Evolutionary conservation across 129 eudicot species (phyloP).

Genomic region (Erigeron canadensis): DNA sequence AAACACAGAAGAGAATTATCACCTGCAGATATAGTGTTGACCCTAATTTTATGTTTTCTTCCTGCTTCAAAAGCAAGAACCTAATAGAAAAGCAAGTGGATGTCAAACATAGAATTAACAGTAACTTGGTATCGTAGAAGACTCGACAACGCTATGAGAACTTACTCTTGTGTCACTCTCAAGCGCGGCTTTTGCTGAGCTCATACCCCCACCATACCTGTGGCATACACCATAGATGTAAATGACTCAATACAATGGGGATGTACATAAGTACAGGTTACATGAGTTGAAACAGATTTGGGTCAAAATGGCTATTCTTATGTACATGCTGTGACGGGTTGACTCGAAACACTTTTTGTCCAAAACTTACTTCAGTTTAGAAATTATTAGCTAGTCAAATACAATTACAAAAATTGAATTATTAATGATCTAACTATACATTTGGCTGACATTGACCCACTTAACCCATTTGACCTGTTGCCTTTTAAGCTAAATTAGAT

Average conservation of each 20-base stretch:
- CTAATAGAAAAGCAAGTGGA: slow-evolving; percentile 33
- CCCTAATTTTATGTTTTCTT: slow-evolving; percentile 80
- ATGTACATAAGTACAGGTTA: neutral
- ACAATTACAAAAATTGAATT: neutral
- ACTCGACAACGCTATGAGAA: slow-evolving; percentile 3
- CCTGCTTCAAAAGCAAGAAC: slow-evolving; percentile 98
- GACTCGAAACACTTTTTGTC: neutral
- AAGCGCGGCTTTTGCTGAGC: slow-evolving; percentile 95
- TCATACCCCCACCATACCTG: slow-evolving; percentile 99
- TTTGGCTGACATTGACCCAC: neutral
- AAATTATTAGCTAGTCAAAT: neutral
- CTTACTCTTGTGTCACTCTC: slow-evolving; percentile 91
- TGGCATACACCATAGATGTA: slow-evolving; percentile 11
- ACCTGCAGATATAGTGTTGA: slow-evolving; percentile 98
- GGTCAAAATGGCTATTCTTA: no score
- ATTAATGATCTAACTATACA: neutral
- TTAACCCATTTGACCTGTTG: neutral
- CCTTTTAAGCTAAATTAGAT: neutral
- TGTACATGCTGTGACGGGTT: no score
- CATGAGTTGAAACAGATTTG: no score
- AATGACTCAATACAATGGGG: neutral
- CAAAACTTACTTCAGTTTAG: neutral
- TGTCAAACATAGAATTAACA: neutral
- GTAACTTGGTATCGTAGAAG: neutral
- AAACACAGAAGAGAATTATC: neutral